Percentiles rank a stretch among this genome's conserved stretches.
Evolutionary conservation across 208 protist species (phyloP).

Genomic region (Leishmania martiniquensis): DNA sequence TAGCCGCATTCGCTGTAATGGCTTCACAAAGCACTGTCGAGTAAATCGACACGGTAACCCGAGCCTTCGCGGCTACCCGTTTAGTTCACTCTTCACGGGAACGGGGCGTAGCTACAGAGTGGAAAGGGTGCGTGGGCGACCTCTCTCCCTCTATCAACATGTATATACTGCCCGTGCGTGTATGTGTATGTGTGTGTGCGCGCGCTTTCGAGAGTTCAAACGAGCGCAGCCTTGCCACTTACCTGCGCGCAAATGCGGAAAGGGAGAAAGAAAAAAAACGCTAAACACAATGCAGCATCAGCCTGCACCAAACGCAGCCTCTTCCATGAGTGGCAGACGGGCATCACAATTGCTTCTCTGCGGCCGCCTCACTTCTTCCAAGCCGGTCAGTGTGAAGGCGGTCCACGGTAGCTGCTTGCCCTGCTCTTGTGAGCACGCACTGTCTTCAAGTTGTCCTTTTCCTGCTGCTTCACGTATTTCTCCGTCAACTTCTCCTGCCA

Average conservation of each 20-base stretch:
- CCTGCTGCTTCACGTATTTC: constrained; percentile 35
- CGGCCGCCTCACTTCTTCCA: background rate
- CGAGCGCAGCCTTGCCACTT: too few species aligned
- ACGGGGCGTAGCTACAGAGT: background rate
- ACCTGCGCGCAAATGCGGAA: background rate
- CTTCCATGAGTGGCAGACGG: too few species aligned
- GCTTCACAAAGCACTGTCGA: background rate
- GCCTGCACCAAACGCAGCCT: background rate
- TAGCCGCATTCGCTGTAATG: background rate
- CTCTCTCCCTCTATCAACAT: too few species aligned
- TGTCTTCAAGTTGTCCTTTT: constrained; percentile 20
- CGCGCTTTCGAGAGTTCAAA: background rate
- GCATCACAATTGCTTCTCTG: background rate
- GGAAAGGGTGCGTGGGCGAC: background rate
- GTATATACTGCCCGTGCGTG: background rate
- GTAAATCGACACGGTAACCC: background rate
- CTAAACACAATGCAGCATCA: background rate
- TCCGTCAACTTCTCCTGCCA: constrained; percentile 62
- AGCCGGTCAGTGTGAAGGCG: background rate
- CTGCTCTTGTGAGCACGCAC: background rate
- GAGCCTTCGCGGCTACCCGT: background rate
- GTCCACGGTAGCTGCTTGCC: background rate
- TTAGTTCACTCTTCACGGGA: background rate
- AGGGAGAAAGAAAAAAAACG: background rate
- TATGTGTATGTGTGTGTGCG: background rate